Base-by-base conservation (phyloP, 805 yeast species). In the Saitoella complicata region DNA sequence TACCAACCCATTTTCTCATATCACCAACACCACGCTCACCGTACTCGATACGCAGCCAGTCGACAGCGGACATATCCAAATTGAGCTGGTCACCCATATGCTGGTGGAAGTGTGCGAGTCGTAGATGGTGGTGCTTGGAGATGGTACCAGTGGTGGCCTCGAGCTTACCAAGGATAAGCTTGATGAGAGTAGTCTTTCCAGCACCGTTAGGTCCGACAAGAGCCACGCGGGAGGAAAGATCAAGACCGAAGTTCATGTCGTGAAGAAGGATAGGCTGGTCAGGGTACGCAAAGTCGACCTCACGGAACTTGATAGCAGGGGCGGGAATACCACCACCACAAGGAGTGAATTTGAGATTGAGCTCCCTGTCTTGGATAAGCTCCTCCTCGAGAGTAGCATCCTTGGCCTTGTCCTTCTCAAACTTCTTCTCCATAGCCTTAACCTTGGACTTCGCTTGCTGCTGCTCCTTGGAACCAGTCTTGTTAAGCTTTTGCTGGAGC, bases 401-500 rank as follows among this genome's bases (percentile, higher is more conserved):
- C 71, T 91, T 97, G 97, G 91, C 91, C 80, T 91, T 91, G 70
- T 91, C 98, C 31, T 41, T 41, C 13, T 41, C 43, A 8, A 35
- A 13, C 11, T 31, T 21, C 11, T 41, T 41, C 13, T 41, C 31
- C 65, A 91, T 73, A 62, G 91, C 91, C 79, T 91, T 91, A 74
- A 91, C 98, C 71, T 97, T 84, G 33, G 98, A 91, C 69, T 91
- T 91, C 52, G 98, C 98, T 70, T 91, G 98, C 66, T 82, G 85
- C 70, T 91, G 91, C 50, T 98, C 97, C 69, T 91, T 91, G 46
- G 98, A 91, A 87, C 98, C 98, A 46, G 98, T 98, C 56, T 94
- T 82, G 37, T 98, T 98, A 69, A 91, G 91, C 65, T 91, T 91
- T 70, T 91, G 88, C 75, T 91, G 91, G 67, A 91, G 91, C 68